phyloP scores from a whole-genome alignment of 208 protist genomes.

The Tetramitus jugosus region DNA sequence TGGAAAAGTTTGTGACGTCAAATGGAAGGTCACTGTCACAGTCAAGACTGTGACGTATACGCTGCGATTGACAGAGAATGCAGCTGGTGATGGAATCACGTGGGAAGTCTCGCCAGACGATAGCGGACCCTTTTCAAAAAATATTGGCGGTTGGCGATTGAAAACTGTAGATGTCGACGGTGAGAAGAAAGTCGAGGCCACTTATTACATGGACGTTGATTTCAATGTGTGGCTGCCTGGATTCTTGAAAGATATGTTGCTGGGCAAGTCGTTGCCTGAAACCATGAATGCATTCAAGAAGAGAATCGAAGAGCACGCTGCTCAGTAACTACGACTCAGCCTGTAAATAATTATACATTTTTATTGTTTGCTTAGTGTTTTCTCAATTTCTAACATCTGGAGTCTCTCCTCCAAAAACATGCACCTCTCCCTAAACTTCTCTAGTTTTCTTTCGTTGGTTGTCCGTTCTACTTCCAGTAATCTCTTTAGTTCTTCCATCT shows the following conservation, averaged over 20 bases:
- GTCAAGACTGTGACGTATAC: neutral
- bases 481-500: neutral
- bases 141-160: neutral
- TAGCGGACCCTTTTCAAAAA: neutral
- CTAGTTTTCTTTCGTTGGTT: neutral
- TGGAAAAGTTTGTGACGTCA: neutral
- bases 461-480: neutral
- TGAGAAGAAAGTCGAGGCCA: neutral
- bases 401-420: neutral
- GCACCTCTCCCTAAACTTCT: neutral
- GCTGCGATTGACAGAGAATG: neutral
- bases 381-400: neutral
- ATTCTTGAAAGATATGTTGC: neutral
- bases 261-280: neutral
- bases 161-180: no score
- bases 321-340: no score
- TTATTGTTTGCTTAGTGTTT: no score
- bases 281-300: conserved; percentile 13
- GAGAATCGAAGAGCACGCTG: conserved; percentile 1
- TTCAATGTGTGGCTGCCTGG: neutral
- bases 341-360: no score
- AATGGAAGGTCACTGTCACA: neutral
- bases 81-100: neutral
- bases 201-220: neutral
- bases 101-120: neutral